phyloP scores from a whole-genome alignment of 2,329 filamentous ascomycete genomes.

The Pseudogymnoascus pannorum region DNA sequence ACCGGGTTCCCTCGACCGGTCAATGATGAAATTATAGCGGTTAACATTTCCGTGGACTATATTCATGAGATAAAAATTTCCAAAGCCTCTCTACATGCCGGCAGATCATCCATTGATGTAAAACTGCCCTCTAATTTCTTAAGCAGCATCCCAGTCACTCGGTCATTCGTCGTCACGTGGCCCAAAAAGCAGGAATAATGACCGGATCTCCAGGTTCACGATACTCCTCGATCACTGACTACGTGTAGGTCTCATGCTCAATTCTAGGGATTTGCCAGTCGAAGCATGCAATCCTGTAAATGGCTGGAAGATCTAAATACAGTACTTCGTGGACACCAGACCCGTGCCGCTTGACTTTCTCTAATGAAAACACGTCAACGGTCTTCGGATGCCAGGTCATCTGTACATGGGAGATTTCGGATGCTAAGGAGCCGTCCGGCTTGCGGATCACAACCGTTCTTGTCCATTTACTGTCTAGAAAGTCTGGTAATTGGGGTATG shows the following conservation, averaged over 20 bases:
- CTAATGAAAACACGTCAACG: constrained; percentile 12
- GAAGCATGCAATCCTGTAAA: constrained; percentile 21
- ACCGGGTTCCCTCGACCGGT: constrained; percentile 10
- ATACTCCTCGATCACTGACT: constrained; percentile 9
- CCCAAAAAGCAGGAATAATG: constrained; percentile 31
- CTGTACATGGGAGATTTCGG: constrained; percentile 8
- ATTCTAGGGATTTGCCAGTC: constrained; percentile 20
- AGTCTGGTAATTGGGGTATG: constrained; percentile 8
- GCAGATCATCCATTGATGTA: constrained; percentile 26
- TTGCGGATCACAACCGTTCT: constrained; percentile 9
- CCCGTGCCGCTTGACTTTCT: constrained; percentile 13
- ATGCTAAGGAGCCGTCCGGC: constrained; percentile 9
- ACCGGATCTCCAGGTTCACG: background rate
- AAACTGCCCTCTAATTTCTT: constrained; percentile 29
- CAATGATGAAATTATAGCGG: constrained; percentile 12
- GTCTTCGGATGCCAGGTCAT: constrained; percentile 13
- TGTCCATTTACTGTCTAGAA: constrained; percentile 6
- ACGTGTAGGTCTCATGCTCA: constrained; percentile 20
- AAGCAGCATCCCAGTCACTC: constrained; percentile 31
- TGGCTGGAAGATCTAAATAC: background rate
- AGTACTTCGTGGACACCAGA: constrained; percentile 12
- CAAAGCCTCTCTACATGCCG: constrained; percentile 25
- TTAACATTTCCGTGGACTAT: constrained; percentile 15
- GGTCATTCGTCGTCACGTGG: constrained; percentile 30
- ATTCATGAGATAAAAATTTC: constrained; percentile 21